Evolutionary conservation across 495 filamentous ascomycete genomes (phyloP), one percentile per base, ranked within the genome.

Genomic region (Cercophora samala): DNA sequence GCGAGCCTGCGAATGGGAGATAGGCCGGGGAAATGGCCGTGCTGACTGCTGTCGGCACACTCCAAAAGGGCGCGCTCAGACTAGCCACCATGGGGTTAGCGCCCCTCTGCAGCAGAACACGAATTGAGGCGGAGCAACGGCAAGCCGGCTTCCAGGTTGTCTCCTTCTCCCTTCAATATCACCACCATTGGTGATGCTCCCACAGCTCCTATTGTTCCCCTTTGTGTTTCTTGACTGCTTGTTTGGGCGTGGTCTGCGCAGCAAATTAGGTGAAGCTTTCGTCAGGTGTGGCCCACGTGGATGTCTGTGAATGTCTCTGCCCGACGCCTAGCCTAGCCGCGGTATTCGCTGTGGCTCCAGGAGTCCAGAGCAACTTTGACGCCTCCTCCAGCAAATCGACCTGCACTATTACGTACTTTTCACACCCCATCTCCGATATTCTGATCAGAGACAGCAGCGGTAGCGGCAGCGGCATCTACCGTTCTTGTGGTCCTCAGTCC

Each of bases 51-150:
- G 53, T 23, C 22, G 53, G 17, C 13, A 19, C 18, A 23, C 22
- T 56, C 53, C 53, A 62, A 62, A 29, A n/a, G n/a, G n/a, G 60
- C 17, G 60, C 17, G 55, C 21, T 51, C 17, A 4, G 21, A 21
- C 54, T 65, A 65, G 54, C 37, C 64, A 5, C n/a, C 11, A 13
- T 25, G n/a, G 55, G 64, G 23, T 58, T 65, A 65, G 64, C 64
- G 53, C 64, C 64, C 24, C 64, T 24, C 29, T 59, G 64, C 64
- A 65, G 5, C 64, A 59, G 64, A 65, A 65, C 64, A 65, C 64
- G 46, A 32, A 59, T 54, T 58, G 64, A 58, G 64, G 54, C 54
- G 64, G 55, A 60, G 54, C 53, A 42, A 13, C 54, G 60, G 60
- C 60, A 32, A 9, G 60, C 5, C 60, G 60, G 60, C 60, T 37